A percentile compares a stretch with the other conserved stretches of the same genome.
Evolutionary conservation across 352 stramenopile genomes (phyloP).

Genomic region (Globisporangium middletonii): DNA sequence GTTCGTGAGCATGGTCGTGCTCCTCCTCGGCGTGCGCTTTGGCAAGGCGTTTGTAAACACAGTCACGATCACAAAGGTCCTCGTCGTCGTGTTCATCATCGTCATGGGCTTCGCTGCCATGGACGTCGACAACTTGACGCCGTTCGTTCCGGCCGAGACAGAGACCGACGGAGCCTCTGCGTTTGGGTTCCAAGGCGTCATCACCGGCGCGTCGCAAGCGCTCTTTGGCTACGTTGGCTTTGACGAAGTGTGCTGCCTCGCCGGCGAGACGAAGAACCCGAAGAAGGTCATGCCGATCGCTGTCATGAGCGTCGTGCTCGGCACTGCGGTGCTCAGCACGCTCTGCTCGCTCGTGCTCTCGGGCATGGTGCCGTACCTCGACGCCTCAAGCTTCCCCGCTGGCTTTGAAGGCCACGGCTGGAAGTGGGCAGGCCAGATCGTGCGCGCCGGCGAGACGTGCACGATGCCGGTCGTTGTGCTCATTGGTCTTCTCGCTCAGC

Average conservation of each 20-base stretch:
- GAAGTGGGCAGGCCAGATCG: constrained; percentile 42
- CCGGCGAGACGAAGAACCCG: constrained; percentile 72
- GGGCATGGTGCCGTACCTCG: constrained; percentile 59
- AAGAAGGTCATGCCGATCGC: constrained; percentile 72
- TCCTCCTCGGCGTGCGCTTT: constrained; percentile 76
- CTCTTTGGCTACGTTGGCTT: constrained; percentile 95
- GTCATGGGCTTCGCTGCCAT: constrained; percentile 77
- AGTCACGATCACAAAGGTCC: constrained; percentile 68
- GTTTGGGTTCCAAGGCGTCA: constrained; percentile 58
- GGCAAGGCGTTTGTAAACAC: constrained; percentile 86
- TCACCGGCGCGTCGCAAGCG: constrained; percentile 77
- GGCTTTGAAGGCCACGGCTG: constrained; percentile 41
- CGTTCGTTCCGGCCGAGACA: constrained; percentile 58
- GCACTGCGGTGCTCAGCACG: constrained; percentile 61
- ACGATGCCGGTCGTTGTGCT: constrained; percentile 94
- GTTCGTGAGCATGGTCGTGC: constrained; percentile 49
- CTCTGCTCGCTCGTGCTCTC: constrained; percentile 82
- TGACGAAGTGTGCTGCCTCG: constrained; percentile 91
- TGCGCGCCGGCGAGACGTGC: constrained; percentile 53
- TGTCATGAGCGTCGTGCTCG: constrained; percentile 72
- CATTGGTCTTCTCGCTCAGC: constrained; percentile 92
- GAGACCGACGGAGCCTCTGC: constrained; percentile 17
- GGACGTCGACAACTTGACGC: constrained; percentile 70
- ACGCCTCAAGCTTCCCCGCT: constrained; percentile 36
- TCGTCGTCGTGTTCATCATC: constrained; percentile 88